These are phyloP conservation scores for Fragaria nilgerrensis DNA, from an alignment of 306 rosid species.

Conservation along the genomic window DNA sequence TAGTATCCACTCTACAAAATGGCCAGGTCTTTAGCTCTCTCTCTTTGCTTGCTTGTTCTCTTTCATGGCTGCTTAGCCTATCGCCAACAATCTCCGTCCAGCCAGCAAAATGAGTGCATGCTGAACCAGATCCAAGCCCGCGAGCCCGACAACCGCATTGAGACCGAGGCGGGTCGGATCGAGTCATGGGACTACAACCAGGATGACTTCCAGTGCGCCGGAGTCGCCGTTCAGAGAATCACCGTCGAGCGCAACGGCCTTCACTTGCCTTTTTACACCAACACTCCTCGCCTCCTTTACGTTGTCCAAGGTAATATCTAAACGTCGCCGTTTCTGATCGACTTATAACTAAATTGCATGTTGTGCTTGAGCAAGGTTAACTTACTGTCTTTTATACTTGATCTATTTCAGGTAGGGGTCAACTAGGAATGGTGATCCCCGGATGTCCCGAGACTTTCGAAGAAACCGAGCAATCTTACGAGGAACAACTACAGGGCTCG, in stretches of 20 bases:
- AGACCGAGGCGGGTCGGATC: slow-evolving; percentile 42
- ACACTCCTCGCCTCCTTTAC: slow-evolving; percentile 38
- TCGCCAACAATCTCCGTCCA: background rate
- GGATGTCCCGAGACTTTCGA: slow-evolving; percentile 48
- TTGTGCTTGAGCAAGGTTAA: background rate
- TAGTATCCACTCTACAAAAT: slow-evolving; percentile 9
- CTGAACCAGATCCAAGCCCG: slow-evolving; percentile 35
- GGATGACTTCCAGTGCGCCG: slow-evolving; percentile 39
- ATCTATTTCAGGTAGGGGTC: slow-evolving; percentile 28
- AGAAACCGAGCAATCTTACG: slow-evolving; percentile 24
- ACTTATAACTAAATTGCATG: background rate
- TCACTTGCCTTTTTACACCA: slow-evolving; percentile 45
- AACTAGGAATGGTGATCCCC: slow-evolving; percentile 27
- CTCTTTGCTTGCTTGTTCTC: slow-evolving; percentile 38
- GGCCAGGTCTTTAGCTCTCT: slow-evolving; percentile 41
- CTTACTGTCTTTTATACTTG: background rate
- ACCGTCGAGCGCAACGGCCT: slow-evolving; percentile 46
- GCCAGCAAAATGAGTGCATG: slow-evolving; percentile 29
- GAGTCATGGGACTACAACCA: slow-evolving; percentile 49
- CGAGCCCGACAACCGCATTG: slow-evolving; percentile 36
- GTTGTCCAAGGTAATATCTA: slow-evolving; percentile 28
- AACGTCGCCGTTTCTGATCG: no score
- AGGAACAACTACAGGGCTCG: no score
- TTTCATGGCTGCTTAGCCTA: slow-evolving; percentile 38
- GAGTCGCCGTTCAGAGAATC: slow-evolving; percentile 32